phyloP scores from a whole-genome alignment of 176 grass and related monocot genomes.

The Panicum miliaceum region DNA sequence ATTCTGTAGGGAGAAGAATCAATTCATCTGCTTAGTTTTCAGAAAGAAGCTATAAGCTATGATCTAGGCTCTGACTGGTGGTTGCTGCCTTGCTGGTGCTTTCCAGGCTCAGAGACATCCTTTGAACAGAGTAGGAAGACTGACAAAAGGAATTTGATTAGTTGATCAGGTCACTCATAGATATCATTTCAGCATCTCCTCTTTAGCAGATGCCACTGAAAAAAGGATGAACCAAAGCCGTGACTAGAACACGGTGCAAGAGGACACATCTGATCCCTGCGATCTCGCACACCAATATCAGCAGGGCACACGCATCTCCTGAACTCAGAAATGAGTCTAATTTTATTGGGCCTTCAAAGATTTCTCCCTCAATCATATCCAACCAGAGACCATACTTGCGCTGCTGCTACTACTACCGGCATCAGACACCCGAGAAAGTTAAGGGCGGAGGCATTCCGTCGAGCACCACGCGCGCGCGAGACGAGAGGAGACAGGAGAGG shows the following conservation, averaged over 20 bases:
- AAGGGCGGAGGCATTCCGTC: conserved; percentile 31
- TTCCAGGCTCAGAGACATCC: neutral
- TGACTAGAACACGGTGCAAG: neutral
- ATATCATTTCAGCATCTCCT: neutral
- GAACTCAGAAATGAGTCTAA: neutral
- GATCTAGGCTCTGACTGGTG: neutral
- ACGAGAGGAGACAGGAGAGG: too few relatives aligned
- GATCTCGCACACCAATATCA: neutral
- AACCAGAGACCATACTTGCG: too few relatives aligned
- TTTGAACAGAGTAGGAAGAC: neutral
- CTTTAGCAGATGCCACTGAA: neutral
- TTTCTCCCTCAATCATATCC: neutral
- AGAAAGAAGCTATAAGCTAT: neutral
- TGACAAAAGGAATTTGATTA: neutral
- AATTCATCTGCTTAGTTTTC: neutral
- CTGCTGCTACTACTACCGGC: neutral
- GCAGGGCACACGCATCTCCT: neutral
- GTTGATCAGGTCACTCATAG: neutral
- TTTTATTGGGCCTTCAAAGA: neutral
- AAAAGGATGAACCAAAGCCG: neutral
- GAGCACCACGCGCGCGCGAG: neutral
- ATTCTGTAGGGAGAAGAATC: neutral
- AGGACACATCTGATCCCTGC: neutral
- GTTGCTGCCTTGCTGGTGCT: neutral
- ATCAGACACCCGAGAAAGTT: neutral